These are phyloP conservation scores for Rhypophila decipiens DNA, from an alignment of 495 filamentous ascomycete genomes.

Conservation along the genomic window DNA sequence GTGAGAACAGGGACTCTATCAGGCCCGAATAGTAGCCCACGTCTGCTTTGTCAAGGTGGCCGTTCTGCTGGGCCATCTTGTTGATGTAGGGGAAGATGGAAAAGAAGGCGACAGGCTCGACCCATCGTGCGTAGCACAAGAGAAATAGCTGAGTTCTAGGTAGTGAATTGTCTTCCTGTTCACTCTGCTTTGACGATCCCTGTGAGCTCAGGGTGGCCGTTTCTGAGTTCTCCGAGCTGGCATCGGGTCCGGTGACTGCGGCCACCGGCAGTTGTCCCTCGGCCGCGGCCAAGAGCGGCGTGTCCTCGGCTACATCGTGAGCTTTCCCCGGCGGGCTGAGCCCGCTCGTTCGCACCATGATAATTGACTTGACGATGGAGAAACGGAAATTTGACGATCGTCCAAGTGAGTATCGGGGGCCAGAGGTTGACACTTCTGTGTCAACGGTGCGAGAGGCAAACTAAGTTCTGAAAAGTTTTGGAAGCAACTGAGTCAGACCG, in stretches of 20 bases:
- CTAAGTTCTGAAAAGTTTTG: no score
- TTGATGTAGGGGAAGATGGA: conserved; percentile 70
- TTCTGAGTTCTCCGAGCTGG: conserved; percentile 13
- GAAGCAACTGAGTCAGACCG: no score
- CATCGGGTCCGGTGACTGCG: conserved; percentile 7
- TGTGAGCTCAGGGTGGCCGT: conserved; percentile 9
- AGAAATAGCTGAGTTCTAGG: conserved; percentile 54
- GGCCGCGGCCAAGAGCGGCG: conserved; percentile 24
- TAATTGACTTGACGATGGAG: no score
- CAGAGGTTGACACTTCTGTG: no score
- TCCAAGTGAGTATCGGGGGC: no score
- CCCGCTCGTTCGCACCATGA: no score
- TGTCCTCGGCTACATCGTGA: conserved; percentile 25
- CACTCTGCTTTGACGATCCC: conserved; percentile 11
- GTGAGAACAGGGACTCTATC: conserved; percentile 65
- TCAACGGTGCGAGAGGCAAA: no score
- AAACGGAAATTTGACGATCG: no score
- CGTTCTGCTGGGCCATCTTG: conserved; percentile 59
- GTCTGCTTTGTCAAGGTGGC: conserved; percentile 47
- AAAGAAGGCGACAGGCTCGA: conserved; percentile 73
- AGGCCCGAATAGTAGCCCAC: conserved; percentile 67
- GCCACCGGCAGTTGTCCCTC: no score
- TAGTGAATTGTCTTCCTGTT: conserved; percentile 38
- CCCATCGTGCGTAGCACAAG: conserved; percentile 59
- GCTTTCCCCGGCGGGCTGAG: no score